These are phyloP conservation scores for Podospora australis DNA, from an alignment of 495 filamentous ascomycete species.

Conservation along the genomic window DNA sequence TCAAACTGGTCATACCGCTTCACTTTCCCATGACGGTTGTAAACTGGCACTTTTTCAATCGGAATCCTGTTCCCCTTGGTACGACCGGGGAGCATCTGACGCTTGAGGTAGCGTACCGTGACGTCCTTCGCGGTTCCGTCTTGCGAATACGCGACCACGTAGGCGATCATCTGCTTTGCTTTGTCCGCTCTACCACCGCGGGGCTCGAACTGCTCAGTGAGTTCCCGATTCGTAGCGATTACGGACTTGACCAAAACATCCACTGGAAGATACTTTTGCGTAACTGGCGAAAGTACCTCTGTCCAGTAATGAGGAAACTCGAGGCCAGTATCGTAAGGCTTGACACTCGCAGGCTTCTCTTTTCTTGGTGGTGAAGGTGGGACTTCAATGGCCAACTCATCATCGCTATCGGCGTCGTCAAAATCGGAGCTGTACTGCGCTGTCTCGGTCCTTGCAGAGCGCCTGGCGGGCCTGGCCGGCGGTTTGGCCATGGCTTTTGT, in stretches of 20 bases:
- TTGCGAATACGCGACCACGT: slow-evolving; percentile 77
- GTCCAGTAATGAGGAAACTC: slow-evolving; percentile 89
- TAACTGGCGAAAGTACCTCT: slow-evolving; percentile 75
- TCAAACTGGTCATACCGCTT: slow-evolving; percentile 64
- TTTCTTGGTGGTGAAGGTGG: slow-evolving; percentile 22
- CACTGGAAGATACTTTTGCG: slow-evolving; percentile 69
- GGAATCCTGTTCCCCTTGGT: slow-evolving; percentile 81
- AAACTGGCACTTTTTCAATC: slow-evolving; percentile 69
- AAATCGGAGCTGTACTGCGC: slow-evolving; percentile 29
- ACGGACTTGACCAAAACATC: slow-evolving; percentile 65
- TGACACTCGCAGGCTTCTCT: slow-evolving; percentile 12
- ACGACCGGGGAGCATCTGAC: slow-evolving; percentile 77
- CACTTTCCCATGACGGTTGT: slow-evolving; percentile 65
- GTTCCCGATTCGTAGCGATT: slow-evolving; percentile 60
- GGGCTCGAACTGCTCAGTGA: slow-evolving; percentile 72
- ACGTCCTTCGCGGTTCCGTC: slow-evolving; percentile 94
- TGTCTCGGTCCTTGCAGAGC: no score
- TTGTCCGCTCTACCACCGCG: slow-evolving; percentile 74
- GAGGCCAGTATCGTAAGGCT: slow-evolving; percentile 58
- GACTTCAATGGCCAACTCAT: slow-evolving; percentile 35
- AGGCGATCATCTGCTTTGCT: slow-evolving; percentile 84
- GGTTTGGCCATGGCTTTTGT: neutral
- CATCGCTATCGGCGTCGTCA: slow-evolving; percentile 34
- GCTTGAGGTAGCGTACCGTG: slow-evolving; percentile 83
- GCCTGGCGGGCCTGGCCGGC: neutral